Conservation (phyloP, 257 asterid species). For the Salvia hispanica region DNA sequence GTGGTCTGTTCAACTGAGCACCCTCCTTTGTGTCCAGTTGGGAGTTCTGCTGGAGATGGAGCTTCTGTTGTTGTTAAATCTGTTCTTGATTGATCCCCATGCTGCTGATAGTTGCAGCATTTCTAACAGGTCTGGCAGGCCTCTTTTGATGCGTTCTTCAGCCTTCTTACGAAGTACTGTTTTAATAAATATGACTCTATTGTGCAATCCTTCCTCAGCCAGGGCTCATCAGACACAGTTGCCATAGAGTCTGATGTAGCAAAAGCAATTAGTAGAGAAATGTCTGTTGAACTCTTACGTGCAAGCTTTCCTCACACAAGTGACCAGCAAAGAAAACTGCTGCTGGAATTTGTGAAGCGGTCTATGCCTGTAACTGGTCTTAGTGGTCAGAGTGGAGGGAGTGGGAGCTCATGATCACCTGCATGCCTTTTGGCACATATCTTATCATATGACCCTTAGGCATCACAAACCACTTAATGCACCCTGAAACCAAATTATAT, state of each 20-base stretch:
- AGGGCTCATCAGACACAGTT: too few species aligned
- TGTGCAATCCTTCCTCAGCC: too few species aligned
- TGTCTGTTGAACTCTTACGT: too few species aligned
- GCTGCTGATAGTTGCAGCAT: constrained; percentile 53
- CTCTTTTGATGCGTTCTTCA: constrained; percentile 70
- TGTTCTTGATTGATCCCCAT: constrained; percentile 61
- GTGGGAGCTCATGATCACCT: constrained; percentile 41
- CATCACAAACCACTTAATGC: constrained; percentile 6
- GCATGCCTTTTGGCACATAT: constrained; percentile 12
- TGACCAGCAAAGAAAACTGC: constrained; percentile 62
- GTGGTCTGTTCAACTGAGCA: constrained; percentile 74
- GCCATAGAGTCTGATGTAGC: too few species aligned
- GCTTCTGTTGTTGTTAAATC: constrained; percentile 70
- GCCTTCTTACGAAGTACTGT: too few species aligned
- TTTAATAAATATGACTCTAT: too few species aligned
- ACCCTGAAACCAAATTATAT: constrained; percentile 5
- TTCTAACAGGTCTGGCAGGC: constrained; percentile 59
- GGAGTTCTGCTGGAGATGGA: constrained; percentile 69
- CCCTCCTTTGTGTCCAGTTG: constrained; percentile 70
- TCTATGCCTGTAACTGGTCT: constrained; percentile 56
- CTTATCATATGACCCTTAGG: constrained; percentile 4
- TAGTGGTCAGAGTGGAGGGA: constrained; percentile 35
- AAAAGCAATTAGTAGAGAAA: too few species aligned
- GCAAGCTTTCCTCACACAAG: constrained; percentile 77
- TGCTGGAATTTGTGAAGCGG: too few species aligned